phyloP scores from a whole-genome alignment of 352 stramenopile genomes.

The Phytophthora pluvialis region DNA sequence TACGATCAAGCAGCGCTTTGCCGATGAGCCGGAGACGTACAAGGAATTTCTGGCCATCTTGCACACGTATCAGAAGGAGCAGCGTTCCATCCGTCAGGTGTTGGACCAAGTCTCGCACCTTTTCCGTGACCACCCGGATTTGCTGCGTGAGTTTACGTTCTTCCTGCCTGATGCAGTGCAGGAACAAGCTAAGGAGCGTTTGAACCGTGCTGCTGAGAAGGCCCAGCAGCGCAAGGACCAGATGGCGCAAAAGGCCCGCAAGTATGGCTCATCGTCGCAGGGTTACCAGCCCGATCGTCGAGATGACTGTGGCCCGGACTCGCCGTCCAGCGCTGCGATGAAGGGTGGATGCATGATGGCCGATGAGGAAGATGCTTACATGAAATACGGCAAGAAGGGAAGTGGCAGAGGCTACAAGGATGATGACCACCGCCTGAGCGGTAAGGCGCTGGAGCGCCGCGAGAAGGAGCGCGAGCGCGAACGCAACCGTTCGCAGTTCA shows the following conservation, averaged over 20 bases:
- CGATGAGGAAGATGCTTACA: conserved; percentile 52
- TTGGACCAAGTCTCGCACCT: conserved; percentile 98
- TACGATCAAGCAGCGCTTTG: conserved; percentile 99
- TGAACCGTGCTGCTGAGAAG: conserved; percentile 95
- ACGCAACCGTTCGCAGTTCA: conserved; percentile 77
- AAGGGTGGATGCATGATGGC: conserved; percentile 50
- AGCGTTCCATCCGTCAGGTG: conserved; percentile 97
- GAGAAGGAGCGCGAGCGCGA: conserved; percentile 85
- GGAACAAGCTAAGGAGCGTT: conserved; percentile 95
- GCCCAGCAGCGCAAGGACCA: conserved; percentile 90
- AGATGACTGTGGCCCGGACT: conserved; percentile 58
- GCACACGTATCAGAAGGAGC: conserved; percentile 99
- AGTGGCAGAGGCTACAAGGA: conserved; percentile 53
- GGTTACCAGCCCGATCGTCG: conserved; percentile 49
- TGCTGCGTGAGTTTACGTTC: conserved; percentile 99
- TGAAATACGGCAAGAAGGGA: conserved; percentile 54
- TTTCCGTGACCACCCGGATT: conserved; percentile 99
- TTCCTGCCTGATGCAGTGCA: conserved; percentile 99
- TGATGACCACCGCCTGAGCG: conserved; percentile 57
- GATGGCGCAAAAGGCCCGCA: conserved; percentile 58
- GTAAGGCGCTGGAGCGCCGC: conserved; percentile 67
- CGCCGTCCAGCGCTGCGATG: conserved; percentile 58
- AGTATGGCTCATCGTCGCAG: conserved; percentile 42
- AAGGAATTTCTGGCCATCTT: conserved; percentile 99
- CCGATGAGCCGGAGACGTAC: conserved; percentile 97